Conservation (phyloP, 192 early-diverging fungal genomes). For the Coemansia furcata region DNA sequence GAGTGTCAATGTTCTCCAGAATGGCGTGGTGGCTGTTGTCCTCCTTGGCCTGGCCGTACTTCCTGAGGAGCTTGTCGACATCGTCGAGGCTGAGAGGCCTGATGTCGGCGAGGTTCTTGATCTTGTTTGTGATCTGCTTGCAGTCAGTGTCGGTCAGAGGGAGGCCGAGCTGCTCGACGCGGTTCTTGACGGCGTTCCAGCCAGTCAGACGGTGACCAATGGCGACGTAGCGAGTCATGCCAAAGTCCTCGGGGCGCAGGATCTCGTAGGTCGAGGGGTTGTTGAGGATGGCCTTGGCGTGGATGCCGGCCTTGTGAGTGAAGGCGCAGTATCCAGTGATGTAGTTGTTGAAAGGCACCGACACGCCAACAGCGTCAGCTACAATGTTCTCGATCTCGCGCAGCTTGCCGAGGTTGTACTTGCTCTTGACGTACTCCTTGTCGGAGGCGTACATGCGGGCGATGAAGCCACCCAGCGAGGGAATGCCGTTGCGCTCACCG, state of each 20-base stretch:
- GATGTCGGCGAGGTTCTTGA: conserved; percentile 94
- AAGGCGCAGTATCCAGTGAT: conserved; percentile 99
- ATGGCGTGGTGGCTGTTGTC: conserved; percentile 55
- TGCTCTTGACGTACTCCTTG: conserved; percentile 85
- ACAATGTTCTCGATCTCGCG: conserved; percentile 96
- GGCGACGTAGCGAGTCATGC: conserved; percentile 96
- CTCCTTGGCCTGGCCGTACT: conserved; percentile 57
- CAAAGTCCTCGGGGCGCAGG: conserved; percentile 96
- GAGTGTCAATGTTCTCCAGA: conserved; percentile 52
- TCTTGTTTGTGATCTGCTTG: conserved; percentile 90
- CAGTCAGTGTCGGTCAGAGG: conserved; percentile 81
- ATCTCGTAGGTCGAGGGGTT: conserved; percentile 99
- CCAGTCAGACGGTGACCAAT: conserved; percentile 97
- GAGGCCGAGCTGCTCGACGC: conserved; percentile 89
- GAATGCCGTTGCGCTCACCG: conserved; percentile 98
- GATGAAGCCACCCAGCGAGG: conserved; percentile 88
- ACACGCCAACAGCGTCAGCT: conserved; percentile 89
- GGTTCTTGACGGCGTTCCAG: conserved; percentile 99
- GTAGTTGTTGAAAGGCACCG: conserved; percentile 99
- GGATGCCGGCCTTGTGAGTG: conserved; percentile 99
- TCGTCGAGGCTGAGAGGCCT: conserved; percentile 89
- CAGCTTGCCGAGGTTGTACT: conserved; percentile 92
- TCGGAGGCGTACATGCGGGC: conserved; percentile 96
- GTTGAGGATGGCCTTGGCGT: conserved; percentile 99
- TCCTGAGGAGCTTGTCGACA: conserved; percentile 69